phyloP scores from a whole-genome alignment of 75 land plant species.

The Ceratopteris richardii region DNA sequence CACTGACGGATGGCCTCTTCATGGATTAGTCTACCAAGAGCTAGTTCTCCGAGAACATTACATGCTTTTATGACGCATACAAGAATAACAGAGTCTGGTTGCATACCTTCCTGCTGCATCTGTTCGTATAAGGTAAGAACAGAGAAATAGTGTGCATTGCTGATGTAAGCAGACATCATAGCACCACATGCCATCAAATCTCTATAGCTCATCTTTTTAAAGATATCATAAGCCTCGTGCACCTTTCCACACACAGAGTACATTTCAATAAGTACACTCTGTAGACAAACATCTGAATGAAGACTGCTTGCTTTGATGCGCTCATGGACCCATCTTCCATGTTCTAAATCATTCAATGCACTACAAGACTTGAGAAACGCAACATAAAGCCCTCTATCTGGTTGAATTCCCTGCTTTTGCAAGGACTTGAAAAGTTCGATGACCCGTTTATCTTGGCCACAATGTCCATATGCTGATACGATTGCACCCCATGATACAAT shows the following conservation, averaged over 20 bases:
- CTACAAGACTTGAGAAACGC: slow-evolving; percentile 32
- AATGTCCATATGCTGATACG: slow-evolving; percentile 38
- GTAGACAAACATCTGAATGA: slow-evolving; percentile 32
- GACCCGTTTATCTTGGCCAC: slow-evolving; percentile 17
- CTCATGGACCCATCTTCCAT: slow-evolving; percentile 40
- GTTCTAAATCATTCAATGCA: slow-evolving; percentile 13
- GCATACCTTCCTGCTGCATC: slow-evolving; percentile 9
- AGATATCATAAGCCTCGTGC: slow-evolving; percentile 33
- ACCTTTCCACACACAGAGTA: slow-evolving; percentile 40
- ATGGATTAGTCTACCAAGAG: slow-evolving; percentile 18
- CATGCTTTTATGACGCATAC: slow-evolving; percentile 18
- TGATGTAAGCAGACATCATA: slow-evolving; percentile 26
- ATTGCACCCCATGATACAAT: slow-evolving; percentile 38
- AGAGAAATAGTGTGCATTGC: slow-evolving; percentile 9
- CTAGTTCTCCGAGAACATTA: slow-evolving; percentile 10
- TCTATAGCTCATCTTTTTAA: slow-evolving; percentile 14
- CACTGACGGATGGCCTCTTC: slow-evolving; percentile 1
- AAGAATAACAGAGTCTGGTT: slow-evolving; percentile 20
- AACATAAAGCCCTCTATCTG: slow-evolving; percentile 29
- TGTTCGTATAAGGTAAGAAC: slow-evolving; percentile 9
- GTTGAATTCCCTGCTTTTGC: slow-evolving; percentile 17
- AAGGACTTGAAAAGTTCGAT: slow-evolving; percentile 27
- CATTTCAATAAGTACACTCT: slow-evolving; percentile 51
- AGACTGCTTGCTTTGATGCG: slow-evolving; percentile 26
- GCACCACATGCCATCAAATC: slow-evolving; percentile 30